These are phyloP conservation scores for Penicillium paneum DNA, from an alignment of 2,329 filamentous ascomycete species.

Conservation along the genomic window DNA sequence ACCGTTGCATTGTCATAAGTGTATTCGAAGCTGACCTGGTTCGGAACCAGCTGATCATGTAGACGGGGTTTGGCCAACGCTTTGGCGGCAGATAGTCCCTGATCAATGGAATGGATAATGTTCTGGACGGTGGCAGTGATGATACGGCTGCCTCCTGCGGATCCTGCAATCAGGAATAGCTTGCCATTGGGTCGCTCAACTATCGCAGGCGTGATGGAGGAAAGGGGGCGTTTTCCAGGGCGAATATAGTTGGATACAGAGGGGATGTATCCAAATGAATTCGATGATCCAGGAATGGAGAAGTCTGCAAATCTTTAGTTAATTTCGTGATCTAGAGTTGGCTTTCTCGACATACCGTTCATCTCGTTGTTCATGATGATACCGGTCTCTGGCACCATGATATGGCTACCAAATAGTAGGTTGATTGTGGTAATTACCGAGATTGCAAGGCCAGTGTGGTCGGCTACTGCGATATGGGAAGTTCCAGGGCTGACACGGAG, in stretches of 20 bases:
- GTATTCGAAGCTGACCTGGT: constrained; percentile 65
- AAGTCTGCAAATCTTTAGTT: constrained; percentile 64
- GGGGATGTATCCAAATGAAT: constrained; percentile 82
- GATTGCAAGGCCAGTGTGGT: constrained; percentile 70
- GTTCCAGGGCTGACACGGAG: constrained; percentile 45
- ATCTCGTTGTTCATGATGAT: constrained; percentile 69
- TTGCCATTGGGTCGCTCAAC: constrained; percentile 63
- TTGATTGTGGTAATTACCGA: constrained; percentile 86
- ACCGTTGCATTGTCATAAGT: constrained; percentile 64
- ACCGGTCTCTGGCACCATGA: constrained; percentile 78
- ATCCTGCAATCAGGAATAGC: constrained; percentile 68
- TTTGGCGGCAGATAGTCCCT: constrained; percentile 56
- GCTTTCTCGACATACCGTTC: constrained; percentile 50
- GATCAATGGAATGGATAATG: constrained; percentile 69
- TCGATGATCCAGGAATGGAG: constrained; percentile 71
- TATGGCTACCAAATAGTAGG: constrained; percentile 73
- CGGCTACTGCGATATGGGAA: constrained; percentile 60
- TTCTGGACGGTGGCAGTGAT: constrained; percentile 75
- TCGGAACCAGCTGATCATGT: constrained; percentile 79
- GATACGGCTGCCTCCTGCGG: constrained; percentile 79
- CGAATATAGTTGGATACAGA: constrained; percentile 76
- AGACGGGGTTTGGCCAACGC: constrained; percentile 66
- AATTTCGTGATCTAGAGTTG: not conserved
- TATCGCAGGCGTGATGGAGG: constrained; percentile 77
- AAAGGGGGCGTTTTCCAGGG: constrained; percentile 76